Conservation (phyloP, 108 stramenopile genomes). For the Pseudonitzschia pungens region DNA sequence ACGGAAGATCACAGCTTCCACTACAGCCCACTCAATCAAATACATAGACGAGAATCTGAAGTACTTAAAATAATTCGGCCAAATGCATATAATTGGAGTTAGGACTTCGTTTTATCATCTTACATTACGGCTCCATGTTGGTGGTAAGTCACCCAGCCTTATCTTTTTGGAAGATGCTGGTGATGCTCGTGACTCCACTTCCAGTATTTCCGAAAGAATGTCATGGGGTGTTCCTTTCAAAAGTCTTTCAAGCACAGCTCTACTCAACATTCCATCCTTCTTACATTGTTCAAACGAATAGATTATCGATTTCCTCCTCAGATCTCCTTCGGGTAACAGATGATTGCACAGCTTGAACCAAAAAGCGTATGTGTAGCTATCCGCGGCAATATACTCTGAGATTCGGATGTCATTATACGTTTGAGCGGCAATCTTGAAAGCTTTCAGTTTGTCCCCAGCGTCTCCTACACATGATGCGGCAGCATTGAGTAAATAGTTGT, state of each 20-base stretch:
- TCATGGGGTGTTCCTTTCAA: constrained; percentile 41
- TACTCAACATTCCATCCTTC: constrained; percentile 55
- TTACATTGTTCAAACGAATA: constrained; percentile 73
- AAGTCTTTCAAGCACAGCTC: constrained; percentile 60
- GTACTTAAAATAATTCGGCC: too few species aligned
- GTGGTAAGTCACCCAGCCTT: constrained; percentile 35
- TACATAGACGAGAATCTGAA: too few species aligned
- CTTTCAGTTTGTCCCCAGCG: constrained; percentile 30
- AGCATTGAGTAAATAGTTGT: constrained; percentile 54
- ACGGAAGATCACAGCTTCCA: too few species aligned
- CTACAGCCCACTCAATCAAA: too few species aligned
- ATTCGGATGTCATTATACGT: constrained; percentile 47
- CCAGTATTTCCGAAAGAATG: constrained; percentile 42
- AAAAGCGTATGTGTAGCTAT: constrained; percentile 80
- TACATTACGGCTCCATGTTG: constrained; percentile 38
- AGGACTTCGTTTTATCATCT: constrained; percentile 1
- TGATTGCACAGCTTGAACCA: constrained; percentile 80
- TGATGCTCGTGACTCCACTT: constrained; percentile 11
- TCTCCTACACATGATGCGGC: constrained; percentile 41
- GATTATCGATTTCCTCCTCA: constrained; percentile 50
- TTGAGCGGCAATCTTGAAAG: constrained; percentile 45
- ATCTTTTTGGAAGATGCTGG: constrained; percentile 18
- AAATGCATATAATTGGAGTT: neutral
- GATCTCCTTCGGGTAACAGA: constrained; percentile 48
- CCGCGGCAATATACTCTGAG: constrained; percentile 35